Conservation (phyloP, 73 alveolate species). For the Paramecium tetraurelia region DNA sequence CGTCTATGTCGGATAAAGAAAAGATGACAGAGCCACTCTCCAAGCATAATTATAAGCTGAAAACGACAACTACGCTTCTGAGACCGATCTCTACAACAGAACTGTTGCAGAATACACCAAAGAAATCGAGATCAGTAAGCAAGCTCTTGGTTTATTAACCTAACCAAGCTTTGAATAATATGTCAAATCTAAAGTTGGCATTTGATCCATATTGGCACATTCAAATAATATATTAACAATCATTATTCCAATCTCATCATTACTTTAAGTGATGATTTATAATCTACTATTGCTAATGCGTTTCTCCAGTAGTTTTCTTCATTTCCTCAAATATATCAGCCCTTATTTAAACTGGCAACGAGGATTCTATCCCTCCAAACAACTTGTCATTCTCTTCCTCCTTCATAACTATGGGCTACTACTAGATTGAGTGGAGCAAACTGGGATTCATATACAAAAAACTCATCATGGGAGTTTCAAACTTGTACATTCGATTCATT, state of each 20-base stretch:
- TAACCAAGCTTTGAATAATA: conserved; percentile 34
- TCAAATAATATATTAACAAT: not conserved
- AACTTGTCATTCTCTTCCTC: not conserved
- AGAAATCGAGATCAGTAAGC: not conserved
- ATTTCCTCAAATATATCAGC: not conserved
- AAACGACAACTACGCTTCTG: conserved; percentile 34
- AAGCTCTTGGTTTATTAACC: conserved; percentile 12
- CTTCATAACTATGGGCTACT: not conserved
- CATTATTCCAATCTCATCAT: not conserved
- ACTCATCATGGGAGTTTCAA: conserved; percentile 18
- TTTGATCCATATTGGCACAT: not conserved
- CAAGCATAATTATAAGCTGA: conserved; percentile 24
- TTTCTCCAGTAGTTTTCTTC: not conserved
- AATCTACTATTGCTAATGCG: not conserved
- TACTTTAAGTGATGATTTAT: not conserved
- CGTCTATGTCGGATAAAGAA: conserved; percentile 1
- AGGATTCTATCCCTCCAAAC: not conserved
- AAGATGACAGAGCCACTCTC: conserved; percentile 7
- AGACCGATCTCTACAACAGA: conserved; percentile 33
- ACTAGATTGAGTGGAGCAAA: not conserved
- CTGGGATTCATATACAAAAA: not conserved
- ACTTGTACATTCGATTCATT: not conserved
- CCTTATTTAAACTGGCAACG: not conserved
- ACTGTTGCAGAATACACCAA: conserved; percentile 20
- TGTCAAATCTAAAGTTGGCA: conserved; percentile 47